Percentiles rank a stretch among this genome's conserved stretches.
Evolutionary conservation across 495 filamentous ascomycete genomes (phyloP).

Genomic region (Cenococcum geophilum): DNA sequence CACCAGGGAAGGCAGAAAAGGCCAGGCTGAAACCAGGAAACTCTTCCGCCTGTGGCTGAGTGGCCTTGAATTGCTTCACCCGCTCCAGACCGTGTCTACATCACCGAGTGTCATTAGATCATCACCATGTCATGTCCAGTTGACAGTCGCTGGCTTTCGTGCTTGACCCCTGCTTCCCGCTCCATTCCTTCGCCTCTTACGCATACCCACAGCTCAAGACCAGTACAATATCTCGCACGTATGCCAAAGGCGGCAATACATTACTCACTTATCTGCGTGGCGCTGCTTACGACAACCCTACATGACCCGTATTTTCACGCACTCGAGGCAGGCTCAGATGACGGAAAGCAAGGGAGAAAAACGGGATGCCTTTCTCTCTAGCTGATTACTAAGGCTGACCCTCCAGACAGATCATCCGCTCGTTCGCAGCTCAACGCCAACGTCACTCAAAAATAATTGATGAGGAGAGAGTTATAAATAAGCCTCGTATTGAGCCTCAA

Average conservation of each 20-base stretch:
- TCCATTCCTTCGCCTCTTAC: background rate
- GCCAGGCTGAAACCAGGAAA: too few species aligned
- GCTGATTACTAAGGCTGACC: background rate
- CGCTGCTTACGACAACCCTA: background rate
- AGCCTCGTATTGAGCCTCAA: background rate
- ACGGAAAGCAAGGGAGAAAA: background rate
- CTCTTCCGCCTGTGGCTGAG: too few species aligned
- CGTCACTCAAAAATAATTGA: background rate
- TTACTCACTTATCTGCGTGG: conserved; percentile 1
- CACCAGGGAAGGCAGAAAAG: too few species aligned
- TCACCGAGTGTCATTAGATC: too few species aligned
- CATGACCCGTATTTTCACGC: background rate
- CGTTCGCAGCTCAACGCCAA: background rate
- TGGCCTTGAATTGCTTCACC: too few species aligned
- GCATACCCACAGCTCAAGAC: background rate
- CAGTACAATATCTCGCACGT: too few species aligned
- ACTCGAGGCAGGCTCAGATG: background rate
- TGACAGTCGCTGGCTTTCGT: too few species aligned
- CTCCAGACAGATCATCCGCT: background rate
- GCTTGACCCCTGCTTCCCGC: background rate
- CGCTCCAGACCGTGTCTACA: too few species aligned
- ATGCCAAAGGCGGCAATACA: background rate
- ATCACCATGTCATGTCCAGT: too few species aligned
- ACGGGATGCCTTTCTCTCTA: background rate
- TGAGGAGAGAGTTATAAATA: background rate